Evolutionary conservation across 768 basidiomycete species (phyloP).

Genomic region (Pluteus cervinus): DNA sequence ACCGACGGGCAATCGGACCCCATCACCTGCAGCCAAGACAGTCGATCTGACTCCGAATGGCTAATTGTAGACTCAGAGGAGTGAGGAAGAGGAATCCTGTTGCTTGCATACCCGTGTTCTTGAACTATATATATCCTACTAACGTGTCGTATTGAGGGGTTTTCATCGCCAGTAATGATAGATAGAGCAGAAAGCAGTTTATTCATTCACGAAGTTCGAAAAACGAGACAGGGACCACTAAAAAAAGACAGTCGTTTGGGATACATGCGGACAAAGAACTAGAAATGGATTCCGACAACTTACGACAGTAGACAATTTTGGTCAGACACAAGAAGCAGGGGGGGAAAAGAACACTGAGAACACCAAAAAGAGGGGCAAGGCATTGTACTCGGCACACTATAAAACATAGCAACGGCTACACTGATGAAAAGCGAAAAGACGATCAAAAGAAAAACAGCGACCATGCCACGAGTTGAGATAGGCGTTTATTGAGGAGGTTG

Average conservation of each 20-base stretch:
- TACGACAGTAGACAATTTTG: conserved; percentile 1
- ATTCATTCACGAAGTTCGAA: too few species aligned
- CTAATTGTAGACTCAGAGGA: conserved; percentile 53
- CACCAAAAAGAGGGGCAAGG: conserved; percentile 2
- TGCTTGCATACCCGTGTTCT: conserved; percentile 29
- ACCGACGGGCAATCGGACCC: conserved; percentile 67
- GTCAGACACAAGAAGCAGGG: too few species aligned
- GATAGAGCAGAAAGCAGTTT: too few species aligned
- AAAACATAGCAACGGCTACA: conserved; percentile 11
- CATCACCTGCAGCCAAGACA: conserved; percentile 61
- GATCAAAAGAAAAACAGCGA: conserved; percentile 7
- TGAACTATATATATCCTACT: too few species aligned
- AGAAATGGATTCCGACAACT: neutral
- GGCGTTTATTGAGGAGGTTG: conserved; percentile 32
- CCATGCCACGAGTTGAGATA: conserved; percentile 14
- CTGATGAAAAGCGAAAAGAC: conserved; percentile 6
- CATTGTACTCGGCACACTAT: conserved; percentile 10
- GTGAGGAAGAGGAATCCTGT: conserved; percentile 9
- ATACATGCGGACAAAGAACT: neutral
- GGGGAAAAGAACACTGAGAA: neutral
- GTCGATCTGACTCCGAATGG: conserved; percentile 92
- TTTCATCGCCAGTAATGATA: too few species aligned
- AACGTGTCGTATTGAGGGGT: too few species aligned
- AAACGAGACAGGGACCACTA: too few species aligned
- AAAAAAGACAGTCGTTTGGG: conserved; percentile 1